A percentile compares a stretch with the other conserved stretches of the same genome.
Conservation (phyloP, 2,329 filamentous ascomycete genomes). For the Biscogniauxia mediterranea region DNA sequence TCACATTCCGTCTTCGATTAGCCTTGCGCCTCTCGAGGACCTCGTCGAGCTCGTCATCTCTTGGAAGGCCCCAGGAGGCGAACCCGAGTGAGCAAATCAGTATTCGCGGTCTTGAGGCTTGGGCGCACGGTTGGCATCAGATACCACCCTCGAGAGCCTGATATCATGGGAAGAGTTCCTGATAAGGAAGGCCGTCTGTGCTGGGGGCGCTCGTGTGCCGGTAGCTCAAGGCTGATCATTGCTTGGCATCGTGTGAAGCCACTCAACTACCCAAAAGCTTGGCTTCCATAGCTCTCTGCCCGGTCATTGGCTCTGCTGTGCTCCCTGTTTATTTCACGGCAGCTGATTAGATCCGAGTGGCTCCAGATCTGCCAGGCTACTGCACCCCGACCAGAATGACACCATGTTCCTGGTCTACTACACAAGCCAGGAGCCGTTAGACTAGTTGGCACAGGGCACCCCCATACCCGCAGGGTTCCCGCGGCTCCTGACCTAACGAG, state of each 20-base stretch:
- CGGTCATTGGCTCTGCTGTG: conserved; percentile 10
- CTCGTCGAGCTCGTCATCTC: neutral
- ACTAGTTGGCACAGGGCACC: neutral
- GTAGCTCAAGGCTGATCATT: conserved; percentile 20
- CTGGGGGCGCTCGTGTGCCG: neutral
- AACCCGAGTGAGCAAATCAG: neutral
- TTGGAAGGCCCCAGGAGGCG: neutral
- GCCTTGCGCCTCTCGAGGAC: neutral
- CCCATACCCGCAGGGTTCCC: neutral
- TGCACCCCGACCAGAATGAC: conserved; percentile 5
- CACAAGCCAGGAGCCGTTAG: conserved; percentile 1
- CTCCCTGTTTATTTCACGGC: conserved; percentile 9
- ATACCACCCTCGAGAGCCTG: neutral
- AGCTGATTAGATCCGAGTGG: conserved; percentile 10
- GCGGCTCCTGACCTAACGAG: conserved; percentile 1
- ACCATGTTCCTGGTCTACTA: conserved; percentile 8
- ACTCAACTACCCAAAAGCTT: conserved; percentile 14
- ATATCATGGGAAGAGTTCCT: conserved; percentile 7
- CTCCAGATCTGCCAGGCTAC: conserved; percentile 6
- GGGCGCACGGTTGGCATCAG: conserved; percentile 3
- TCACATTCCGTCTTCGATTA: neutral
- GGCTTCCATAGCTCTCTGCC: conserved; percentile 4
- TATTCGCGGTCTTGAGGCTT: neutral
- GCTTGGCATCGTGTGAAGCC: conserved; percentile 18
- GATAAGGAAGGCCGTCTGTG: conserved; percentile 18